Evolutionary conservation across 768 basidiomycete species (phyloP).

Genomic region (Leccinellum albellum): DNA sequence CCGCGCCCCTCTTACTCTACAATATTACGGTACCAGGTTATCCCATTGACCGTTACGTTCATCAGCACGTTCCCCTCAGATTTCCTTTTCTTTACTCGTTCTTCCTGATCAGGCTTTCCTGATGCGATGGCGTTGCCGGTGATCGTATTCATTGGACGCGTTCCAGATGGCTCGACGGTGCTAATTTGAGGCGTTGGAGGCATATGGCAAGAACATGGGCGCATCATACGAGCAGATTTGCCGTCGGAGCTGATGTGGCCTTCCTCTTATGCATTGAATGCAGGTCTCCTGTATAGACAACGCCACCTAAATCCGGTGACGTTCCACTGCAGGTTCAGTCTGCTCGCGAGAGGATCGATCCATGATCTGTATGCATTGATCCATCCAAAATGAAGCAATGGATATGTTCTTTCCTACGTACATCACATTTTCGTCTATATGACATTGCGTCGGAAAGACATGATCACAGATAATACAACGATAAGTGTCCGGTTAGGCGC

Average conservation of each 20-base stretch:
- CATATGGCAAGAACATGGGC: conserved; percentile 5
- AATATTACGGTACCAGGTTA: neutral
- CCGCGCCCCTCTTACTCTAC: neutral
- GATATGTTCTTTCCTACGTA: neutral
- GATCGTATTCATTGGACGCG: neutral
- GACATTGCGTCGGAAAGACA: conserved; percentile 12
- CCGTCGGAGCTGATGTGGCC: too few species aligned
- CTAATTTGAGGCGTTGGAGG: conserved; percentile 53
- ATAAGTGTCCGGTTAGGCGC: neutral
- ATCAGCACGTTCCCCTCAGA: conserved; percentile 39
- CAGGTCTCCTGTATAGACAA: too few species aligned
- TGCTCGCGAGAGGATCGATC: too few species aligned
- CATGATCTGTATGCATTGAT: neutral
- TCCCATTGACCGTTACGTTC: neutral
- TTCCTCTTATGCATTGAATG: too few species aligned
- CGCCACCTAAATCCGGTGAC: too few species aligned
- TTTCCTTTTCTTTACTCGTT: neutral
- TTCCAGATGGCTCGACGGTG: conserved; percentile 56
- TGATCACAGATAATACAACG: neutral
- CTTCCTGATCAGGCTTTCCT: neutral
- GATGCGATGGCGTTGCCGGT: neutral
- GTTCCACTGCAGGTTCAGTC: too few species aligned
- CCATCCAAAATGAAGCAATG: neutral
- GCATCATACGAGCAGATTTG: neutral
- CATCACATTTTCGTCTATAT: neutral